Evolutionary conservation across 805 yeast genomes (phyloP), one percentile per base, ranked within the genome.

Genomic region (Yamadazyma nakazawae): DNA sequence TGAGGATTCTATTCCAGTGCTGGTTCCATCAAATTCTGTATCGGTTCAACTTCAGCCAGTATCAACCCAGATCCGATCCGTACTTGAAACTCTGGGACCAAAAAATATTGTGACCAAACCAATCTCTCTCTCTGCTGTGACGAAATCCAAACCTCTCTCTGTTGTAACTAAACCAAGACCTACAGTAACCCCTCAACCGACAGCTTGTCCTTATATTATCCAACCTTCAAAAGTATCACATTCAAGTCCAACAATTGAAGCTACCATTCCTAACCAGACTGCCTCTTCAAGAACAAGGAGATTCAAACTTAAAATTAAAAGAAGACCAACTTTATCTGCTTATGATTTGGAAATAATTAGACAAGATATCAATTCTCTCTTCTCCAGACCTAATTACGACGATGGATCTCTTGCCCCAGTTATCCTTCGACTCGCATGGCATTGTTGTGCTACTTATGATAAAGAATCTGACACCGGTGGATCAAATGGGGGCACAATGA

Each of bases 391-490:
- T 18, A 58, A 74, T 16, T 82, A 78, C 59, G 41, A 38, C 14
- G 41, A 38, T 17, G 41, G 41, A 12, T 38, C 41, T 12, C 41
- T 38, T 26, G 94, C 91, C 0, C 96, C 96, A 9, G 80, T 84
- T 13, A 68, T 88, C 35, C 80, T 88, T 19, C 80, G 96, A 57
- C 74, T 87, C 46, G 85, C 96, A 24, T 88, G 96, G 96, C 96
- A 88, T 62, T 79, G 84, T 31, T 78, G 88, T 47, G 96, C 95
- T n/a, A 86, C 94, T 16, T 89, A 74, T 64, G 88, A 87, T 57
- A 70, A 69, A 53, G 61, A 64, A n/a, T 67, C 60, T 21, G 66
- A 68, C 8, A 68, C 71, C 14, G 88, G 88, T 37, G 88, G 89
- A 2, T 80, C 88, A 1, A 81, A 74, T 56, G 88, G 89, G 37